phyloP scores from a whole-genome alignment of 2,329 filamentous ascomycete genomes.

The Calonectria leucothoes region DNA sequence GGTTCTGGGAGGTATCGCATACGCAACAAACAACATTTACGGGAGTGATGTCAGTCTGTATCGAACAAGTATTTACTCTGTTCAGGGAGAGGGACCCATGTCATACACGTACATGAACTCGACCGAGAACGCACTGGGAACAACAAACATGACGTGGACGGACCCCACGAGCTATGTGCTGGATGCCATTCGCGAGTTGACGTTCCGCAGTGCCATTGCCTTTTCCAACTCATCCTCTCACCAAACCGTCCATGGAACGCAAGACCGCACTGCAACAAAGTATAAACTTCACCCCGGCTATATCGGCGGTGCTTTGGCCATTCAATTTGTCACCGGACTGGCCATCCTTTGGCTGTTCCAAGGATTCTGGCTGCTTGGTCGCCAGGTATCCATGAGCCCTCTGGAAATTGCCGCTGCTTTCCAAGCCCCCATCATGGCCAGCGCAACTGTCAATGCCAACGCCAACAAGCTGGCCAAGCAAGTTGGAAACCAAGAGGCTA shows the following conservation, averaged over 20 bases:
- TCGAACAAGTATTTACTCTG: not conserved
- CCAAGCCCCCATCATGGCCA: conserved; percentile 6
- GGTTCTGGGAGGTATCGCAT: conserved; percentile 10
- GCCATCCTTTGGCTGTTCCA: conserved; percentile 1
- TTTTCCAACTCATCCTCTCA: conserved; percentile 1
- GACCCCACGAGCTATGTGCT: conserved; percentile 7
- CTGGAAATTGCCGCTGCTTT: conserved; percentile 18
- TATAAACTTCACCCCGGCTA: conserved; percentile 4
- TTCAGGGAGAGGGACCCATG: conserved; percentile 1
- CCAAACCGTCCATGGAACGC: conserved; percentile 2
- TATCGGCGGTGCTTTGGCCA: not conserved
- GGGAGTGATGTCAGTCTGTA: conserved; percentile 4
- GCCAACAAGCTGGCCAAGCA: conserved; percentile 16
- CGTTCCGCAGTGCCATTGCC: conserved; percentile 14
- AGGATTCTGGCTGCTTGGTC: conserved; percentile 15
- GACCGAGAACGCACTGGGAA: not conserved
- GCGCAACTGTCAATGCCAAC: conserved; percentile 1
- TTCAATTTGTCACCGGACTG: not conserved
- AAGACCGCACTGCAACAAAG: not conserved
- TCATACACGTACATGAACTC: conserved; percentile 21
- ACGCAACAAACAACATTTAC: not conserved
- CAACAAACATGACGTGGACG: conserved; percentile 12
- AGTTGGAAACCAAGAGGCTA: not conserved
- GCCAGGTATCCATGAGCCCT: conserved; percentile 12
- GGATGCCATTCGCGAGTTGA: conserved; percentile 8